phyloP scores from a whole-genome alignment of 306 rosid species.

The Cucumis sativus region DNA sequence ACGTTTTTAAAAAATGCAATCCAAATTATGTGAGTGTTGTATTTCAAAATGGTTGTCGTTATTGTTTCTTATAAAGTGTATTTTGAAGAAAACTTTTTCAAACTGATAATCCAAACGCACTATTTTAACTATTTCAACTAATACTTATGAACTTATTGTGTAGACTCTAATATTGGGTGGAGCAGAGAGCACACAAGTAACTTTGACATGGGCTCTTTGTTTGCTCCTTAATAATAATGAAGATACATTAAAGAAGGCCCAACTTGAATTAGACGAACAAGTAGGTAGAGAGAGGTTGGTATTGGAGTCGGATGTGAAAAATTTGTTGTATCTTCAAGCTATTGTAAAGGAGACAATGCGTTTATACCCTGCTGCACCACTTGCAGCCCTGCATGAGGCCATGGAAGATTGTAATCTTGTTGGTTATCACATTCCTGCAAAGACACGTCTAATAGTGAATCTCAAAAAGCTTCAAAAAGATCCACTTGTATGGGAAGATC shows the following conservation, averaged over 20 bases:
- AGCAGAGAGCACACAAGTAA: constrained; percentile 30
- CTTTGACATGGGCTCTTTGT: constrained; percentile 42
- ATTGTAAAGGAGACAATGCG: constrained; percentile 43
- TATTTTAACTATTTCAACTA: too few species aligned
- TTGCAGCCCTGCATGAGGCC: constrained; percentile 35
- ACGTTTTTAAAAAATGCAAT: too few species aligned
- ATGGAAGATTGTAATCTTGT: constrained; percentile 35
- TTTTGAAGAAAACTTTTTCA: too few species aligned
- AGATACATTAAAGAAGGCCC: constrained; percentile 24
- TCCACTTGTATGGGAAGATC: constrained; percentile 35
- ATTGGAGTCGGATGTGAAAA: constrained; percentile 30
- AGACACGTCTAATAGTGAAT: constrained; percentile 39
- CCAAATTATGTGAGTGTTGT: too few species aligned
- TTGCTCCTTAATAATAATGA: constrained; percentile 36
- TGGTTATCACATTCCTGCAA: constrained; percentile 35
- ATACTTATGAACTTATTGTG: background rate
- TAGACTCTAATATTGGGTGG: constrained; percentile 45
- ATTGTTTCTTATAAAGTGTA: too few species aligned
- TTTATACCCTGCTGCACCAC: constrained; percentile 44
- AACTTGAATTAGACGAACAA: constrained; percentile 36
- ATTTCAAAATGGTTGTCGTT: too few species aligned
- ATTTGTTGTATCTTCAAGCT: constrained; percentile 29
- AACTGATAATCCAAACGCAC: too few species aligned
- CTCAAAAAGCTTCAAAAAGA: constrained; percentile 48
- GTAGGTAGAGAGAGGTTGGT: constrained; percentile 32